Percentiles rank a stretch among this genome's conserved stretches.
Evolutionary conservation across 352 stramenopile genomes (phyloP).

Genomic region (Globisporangium canariense): DNA sequence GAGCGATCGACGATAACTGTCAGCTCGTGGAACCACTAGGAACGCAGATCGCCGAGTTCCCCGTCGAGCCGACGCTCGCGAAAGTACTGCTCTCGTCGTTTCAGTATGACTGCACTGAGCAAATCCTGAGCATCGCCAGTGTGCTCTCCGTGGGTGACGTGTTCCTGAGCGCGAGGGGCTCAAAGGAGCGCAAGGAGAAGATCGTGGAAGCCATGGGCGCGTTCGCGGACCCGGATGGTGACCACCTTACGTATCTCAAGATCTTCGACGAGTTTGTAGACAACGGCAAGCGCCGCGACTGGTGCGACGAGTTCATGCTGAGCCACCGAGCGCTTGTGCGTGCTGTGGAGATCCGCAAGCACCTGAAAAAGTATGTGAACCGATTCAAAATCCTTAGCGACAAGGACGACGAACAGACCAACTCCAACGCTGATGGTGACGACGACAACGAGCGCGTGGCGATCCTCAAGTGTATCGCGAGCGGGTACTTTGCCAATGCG

Average conservation of each 20-base stretch:
- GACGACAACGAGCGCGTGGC: slow-evolving; percentile 22
- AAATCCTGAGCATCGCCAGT: slow-evolving; percentile 95
- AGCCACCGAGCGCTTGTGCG: slow-evolving; percentile 52
- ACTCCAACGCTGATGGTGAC: slow-evolving; percentile 8
- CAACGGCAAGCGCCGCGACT: slow-evolving; percentile 54
- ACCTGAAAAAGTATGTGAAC: slow-evolving; percentile 65
- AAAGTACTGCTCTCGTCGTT: slow-evolving; percentile 71
- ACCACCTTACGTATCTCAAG: slow-evolving; percentile 66
- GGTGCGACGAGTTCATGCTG: slow-evolving; percentile 74
- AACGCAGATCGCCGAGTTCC: slow-evolving; percentile 96
- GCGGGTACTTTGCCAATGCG: slow-evolving; percentile 93
- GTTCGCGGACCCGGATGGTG: slow-evolving; percentile 64
- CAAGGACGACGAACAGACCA: neutral
- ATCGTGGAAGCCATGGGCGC: slow-evolving; percentile 60
- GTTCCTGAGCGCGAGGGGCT: slow-evolving; percentile 57
- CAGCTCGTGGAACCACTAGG: slow-evolving; percentile 82
- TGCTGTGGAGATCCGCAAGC: slow-evolving; percentile 61
- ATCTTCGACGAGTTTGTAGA: slow-evolving; percentile 77
- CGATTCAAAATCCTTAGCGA: slow-evolving; percentile 35
- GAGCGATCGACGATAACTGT: slow-evolving; percentile 55
- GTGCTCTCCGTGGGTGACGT: slow-evolving; percentile 93
- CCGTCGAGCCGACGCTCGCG: slow-evolving; percentile 90
- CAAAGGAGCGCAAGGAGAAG: slow-evolving; percentile 64
- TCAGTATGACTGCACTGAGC: slow-evolving; percentile 78
- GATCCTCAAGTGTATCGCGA: slow-evolving; percentile 66